Base-by-base conservation (phyloP, 2,329 filamentous ascomycete genomes). In the Aspergillus fumigatus region DNA sequence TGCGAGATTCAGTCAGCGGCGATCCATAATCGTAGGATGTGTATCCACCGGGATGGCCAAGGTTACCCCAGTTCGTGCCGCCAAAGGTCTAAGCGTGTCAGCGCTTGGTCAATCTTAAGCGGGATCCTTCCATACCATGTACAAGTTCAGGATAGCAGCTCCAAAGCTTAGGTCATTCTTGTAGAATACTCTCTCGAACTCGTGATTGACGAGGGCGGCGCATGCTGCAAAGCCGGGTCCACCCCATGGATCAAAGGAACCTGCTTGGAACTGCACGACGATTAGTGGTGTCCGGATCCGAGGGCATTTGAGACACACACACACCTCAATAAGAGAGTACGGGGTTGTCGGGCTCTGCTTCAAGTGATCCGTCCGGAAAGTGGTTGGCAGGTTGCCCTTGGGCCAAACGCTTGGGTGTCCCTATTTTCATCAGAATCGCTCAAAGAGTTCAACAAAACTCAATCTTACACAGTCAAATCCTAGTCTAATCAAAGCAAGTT, bases 51-150 rank as follows among this genome's bases (percentile, higher is more conserved):
- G 86, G 80, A 62, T 90, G 84, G 0, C 89, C 88, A 4, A 90
- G 72, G 59, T 91, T 92, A 0, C 89, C 89, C 90, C 89, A 93
- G 68, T 93, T 94, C 0, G 89, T 92, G 5, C 89, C 90, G 14
- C 90, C 90, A 62, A 82, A 89, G 0, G 82, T 86, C 82, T 83
- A 17, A 35, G 0, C 32, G 11, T 11, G 17, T 56, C 11, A 60
- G 38, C 41, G 11, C 5, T 38, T 32, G 1, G 48, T 45, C 1
- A 1, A 4, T 3, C 1, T 45, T 8, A 2, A n/a, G 19, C 8
- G 9, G 2, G 5, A 38, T 6, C 0, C 3, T 5, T 59, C 41
- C 71, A 62, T 67, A 85, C 84, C 89, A 92, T 92, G 70, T 92
- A 92, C 1, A 90, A 67, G 62, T 86, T 92, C 56, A 91, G 77